Conservation (phyloP, 2,329 filamentous ascomycete species). For the Aspergillus uvarum region DNA sequence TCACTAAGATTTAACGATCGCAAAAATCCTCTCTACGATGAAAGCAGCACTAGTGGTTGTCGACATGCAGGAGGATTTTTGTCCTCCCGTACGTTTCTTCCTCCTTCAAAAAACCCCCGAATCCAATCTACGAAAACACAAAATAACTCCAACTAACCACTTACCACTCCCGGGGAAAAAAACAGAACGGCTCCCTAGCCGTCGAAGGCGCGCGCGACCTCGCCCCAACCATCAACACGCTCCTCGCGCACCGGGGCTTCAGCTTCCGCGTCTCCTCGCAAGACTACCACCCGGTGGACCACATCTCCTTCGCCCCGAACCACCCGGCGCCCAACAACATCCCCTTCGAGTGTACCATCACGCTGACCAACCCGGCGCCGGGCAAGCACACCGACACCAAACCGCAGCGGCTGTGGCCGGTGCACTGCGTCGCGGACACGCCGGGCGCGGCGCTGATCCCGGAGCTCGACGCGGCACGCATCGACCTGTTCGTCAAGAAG, state of each 20-base stretch:
- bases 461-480: slow-evolving; percentile 60
- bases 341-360: slow-evolving; percentile 66
- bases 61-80: slow-evolving; percentile 94
- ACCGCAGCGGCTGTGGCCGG: slow-evolving; percentile 76
- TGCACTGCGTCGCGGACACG: slow-evolving; percentile 79
- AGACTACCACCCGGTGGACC: slow-evolving; percentile 81
- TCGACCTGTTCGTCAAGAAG: slow-evolving; percentile 75
- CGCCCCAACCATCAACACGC: slow-evolving; percentile 67
- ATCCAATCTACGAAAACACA: background rate
- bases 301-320: slow-evolving; percentile 86
- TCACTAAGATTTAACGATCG: background rate
- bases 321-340: slow-evolving; percentile 63
- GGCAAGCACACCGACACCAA: slow-evolving; percentile 62
- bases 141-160: background rate
- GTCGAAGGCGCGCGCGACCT: slow-evolving; percentile 73
- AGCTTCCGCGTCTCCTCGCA: slow-evolving; percentile 77
- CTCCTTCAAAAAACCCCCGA: slow-evolving; percentile 2
- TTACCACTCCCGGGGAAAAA: background rate
- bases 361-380: slow-evolving; percentile 52
- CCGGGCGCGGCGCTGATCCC: slow-evolving; percentile 70
- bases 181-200: slow-evolving; percentile 77
- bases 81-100: slow-evolving; percentile 67
- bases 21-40: slow-evolving; percentile 12
- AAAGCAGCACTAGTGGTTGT: slow-evolving; percentile 68
- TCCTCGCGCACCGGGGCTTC: slow-evolving; percentile 69